Base-by-base conservation (phyloP, 2,329 filamentous ascomycete species). In the Mycogone perniciosa region DNA sequence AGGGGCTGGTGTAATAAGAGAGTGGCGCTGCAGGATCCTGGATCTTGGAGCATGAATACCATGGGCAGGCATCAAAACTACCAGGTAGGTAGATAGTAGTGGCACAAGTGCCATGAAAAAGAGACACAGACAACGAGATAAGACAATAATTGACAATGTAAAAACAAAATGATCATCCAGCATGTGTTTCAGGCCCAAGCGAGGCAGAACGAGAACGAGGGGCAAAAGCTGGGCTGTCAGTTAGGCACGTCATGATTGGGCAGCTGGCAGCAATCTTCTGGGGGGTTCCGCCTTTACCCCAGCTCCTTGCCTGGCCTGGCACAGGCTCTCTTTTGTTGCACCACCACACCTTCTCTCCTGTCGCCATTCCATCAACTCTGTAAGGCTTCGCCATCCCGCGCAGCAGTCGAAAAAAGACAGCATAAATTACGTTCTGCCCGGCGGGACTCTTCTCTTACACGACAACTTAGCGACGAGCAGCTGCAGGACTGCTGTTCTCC, bases 401-500 rank as follows among this genome's bases (percentile, higher is more conserved):
- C 35, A 38, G 35, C n/a, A n/a, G 20, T 20, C 20, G 20, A 38
- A 20, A n/a, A 11, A 38, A 38, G 35, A 10, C 35, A 38, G 20
- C 35, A 11, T 38, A 20, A 38, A 38, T 38, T 38, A 38, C 20
- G 20, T 38, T 7, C 35, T 38, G 35, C 35, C 35, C 20, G 20
- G 35, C 9, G 35, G 35, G n/a, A 38, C 6, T 38, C 35, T n/a
- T 11, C 11, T 38, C 35, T 38, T n/a, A 10, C 9, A n/a, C 48
- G 31, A 13, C 26, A 39, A 6, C 46, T 37, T 11, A 9, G 44
- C 30, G 11, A 39, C 44, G 26, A 48, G 45, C 45, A 48, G 50
- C 50, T 43, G 50, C 45, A 48, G 50, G 50, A 39, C 50, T 52
- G 50, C 40, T 48, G 50, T 45, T 48, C 35, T 13, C 29, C 44